phyloP scores from a whole-genome alignment of 306 rosid genomes.

The Abrus pulchellus region DNA sequence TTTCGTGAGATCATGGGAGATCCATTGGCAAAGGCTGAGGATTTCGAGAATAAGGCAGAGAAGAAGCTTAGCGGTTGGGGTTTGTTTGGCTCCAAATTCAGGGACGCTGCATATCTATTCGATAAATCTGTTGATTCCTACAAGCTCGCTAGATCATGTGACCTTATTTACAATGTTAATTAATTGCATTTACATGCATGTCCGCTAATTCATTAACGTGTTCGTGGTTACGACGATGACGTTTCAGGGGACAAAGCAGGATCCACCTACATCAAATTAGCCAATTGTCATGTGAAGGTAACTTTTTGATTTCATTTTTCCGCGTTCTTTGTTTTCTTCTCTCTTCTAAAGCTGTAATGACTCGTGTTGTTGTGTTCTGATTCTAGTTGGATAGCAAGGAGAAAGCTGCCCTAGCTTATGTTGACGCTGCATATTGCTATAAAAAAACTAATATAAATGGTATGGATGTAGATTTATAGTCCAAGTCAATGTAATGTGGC shows the following conservation, averaged over 20 bases:
- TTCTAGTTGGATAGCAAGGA: constrained; percentile 90
- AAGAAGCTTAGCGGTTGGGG: constrained; percentile 92
- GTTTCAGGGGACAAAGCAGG: constrained; percentile 95
- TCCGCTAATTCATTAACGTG: neutral
- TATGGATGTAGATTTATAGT: constrained; percentile 36
- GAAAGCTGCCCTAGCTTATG: constrained; percentile 91
- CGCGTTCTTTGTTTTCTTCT: neutral
- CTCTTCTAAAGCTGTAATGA: constrained; percentile 10
- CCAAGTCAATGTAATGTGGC: neutral
- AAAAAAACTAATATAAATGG: constrained; percentile 77
- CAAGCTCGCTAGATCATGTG: constrained; percentile 93
- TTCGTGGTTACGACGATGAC: neutral
- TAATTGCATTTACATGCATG: neutral
- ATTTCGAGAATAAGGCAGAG: constrained; percentile 82
- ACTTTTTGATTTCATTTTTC: neutral
- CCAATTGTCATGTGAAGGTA: constrained; percentile 91
- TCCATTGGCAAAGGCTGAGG: constrained; percentile 74
- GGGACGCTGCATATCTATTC: constrained; percentile 91
- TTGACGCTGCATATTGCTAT: constrained; percentile 92
- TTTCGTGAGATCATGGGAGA: constrained; percentile 66
- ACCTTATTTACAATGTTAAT: neutral
- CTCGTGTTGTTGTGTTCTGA: constrained; percentile 24
- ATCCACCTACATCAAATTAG: constrained; percentile 76
- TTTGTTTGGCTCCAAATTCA: constrained; percentile 82
- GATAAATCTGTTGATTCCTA: constrained; percentile 88